Conservation (phyloP, 768 basidiomycete species). For the Termitomyces sp. region DNA sequence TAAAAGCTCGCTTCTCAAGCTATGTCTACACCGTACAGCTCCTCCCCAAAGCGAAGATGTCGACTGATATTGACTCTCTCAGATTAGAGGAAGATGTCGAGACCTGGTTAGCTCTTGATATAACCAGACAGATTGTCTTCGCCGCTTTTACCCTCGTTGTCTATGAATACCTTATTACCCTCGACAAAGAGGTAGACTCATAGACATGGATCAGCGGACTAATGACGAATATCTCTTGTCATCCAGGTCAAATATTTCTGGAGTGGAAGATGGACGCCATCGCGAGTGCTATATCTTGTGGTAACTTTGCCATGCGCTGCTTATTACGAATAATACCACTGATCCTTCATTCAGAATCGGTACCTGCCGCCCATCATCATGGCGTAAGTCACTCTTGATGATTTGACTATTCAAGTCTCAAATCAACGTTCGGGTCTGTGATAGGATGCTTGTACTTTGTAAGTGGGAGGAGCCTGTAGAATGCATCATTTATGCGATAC, state of each 20-base stretch:
- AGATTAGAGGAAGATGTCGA: slow-evolving; percentile 1
- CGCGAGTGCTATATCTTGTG: slow-evolving; percentile 8
- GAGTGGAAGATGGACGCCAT: slow-evolving; percentile 13
- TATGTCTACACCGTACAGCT: no score
- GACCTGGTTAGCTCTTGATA: slow-evolving; percentile 8
- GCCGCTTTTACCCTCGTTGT: slow-evolving; percentile 6
- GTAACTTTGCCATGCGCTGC: neutral
- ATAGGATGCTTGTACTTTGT: slow-evolving; percentile 7
- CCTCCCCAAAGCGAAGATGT: neutral
- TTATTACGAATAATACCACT: neutral
- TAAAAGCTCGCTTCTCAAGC: no score
- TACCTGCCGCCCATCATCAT: slow-evolving; percentile 12
- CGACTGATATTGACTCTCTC: neutral
- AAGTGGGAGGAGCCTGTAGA: no score
- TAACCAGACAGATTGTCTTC: slow-evolving; percentile 9
- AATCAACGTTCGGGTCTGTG: neutral
- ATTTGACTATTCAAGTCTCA: neutral
- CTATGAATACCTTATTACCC: slow-evolving; percentile 12
- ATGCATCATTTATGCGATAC: no score
- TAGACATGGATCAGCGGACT: neutral
- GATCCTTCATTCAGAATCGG: slow-evolving; percentile 3
- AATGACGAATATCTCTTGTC: neutral
- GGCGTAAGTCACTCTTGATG: neutral
- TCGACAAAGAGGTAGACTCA: slow-evolving; percentile 9
- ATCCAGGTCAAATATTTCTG: slow-evolving; percentile 11